Conservation (phyloP, 148 eudicot genomes). For the Fagopyrum esculentum region DNA sequence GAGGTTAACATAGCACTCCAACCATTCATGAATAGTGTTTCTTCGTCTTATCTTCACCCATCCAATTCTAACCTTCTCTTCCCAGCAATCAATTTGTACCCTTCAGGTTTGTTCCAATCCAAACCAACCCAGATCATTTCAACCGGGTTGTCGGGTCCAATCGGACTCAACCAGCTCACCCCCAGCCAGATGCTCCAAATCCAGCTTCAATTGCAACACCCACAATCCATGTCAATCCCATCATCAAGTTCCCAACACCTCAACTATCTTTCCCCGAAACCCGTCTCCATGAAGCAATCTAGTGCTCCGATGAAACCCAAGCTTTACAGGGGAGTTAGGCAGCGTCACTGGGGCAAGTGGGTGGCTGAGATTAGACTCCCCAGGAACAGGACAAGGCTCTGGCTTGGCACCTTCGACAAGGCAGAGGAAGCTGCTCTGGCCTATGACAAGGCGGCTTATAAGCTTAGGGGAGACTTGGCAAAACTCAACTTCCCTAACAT, state of each 20-base stretch:
- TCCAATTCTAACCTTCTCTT: background rate
- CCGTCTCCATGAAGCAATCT: constrained; percentile 38
- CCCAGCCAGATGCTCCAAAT: constrained; percentile 40
- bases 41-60: too few species aligned
- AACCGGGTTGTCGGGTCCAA: background rate
- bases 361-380: constrained; percentile 85
- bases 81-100: constrained; percentile 14
- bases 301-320: constrained; percentile 32
- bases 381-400: constrained; percentile 65
- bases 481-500: constrained; percentile 63
- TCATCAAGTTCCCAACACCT: background rate
- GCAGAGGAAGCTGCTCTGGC: constrained; percentile 47
- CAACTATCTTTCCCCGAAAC: constrained; percentile 34
- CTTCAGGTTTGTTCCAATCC: background rate
- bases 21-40: background rate
- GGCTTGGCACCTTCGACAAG: constrained; percentile 61
- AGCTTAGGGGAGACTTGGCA: constrained; percentile 66
- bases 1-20: background rate
- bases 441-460: constrained; percentile 71
- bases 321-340: constrained; percentile 77
- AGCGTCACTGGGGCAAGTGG: constrained; percentile 91
- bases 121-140: background rate
- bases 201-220: constrained; percentile 21
- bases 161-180: constrained; percentile 24
- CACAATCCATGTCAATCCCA: constrained; percentile 1